phyloP scores from a whole-genome alignment of 257 asterid species.

The Nicotiana sylvestris region DNA sequence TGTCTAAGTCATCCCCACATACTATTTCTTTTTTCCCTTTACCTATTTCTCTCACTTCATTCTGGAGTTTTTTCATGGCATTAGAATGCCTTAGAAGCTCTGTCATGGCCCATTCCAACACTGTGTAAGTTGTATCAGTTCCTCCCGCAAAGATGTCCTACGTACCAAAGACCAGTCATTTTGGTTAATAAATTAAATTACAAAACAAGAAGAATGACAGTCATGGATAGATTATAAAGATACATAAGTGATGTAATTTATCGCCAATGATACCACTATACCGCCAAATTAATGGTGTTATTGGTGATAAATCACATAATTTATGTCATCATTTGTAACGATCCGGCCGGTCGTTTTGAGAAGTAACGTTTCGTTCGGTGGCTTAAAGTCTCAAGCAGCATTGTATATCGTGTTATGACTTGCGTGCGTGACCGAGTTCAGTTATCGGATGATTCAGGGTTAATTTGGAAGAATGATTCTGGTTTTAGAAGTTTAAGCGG shows the following conservation, averaged over 20 bases:
- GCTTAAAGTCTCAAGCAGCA: too few relatives aligned
- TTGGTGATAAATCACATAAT: background rate
- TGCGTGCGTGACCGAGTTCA: too few relatives aligned
- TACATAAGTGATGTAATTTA: background rate
- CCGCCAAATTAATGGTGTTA: background rate
- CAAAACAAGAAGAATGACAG: too few relatives aligned
- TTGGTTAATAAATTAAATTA: too few relatives aligned
- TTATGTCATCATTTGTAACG: background rate
- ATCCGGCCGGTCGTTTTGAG: too few relatives aligned
- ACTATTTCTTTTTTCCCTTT: slow-evolving; percentile 14
- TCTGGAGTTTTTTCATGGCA: slow-evolving; percentile 23
- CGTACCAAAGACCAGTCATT: background rate
- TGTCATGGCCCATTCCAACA: slow-evolving; percentile 35
- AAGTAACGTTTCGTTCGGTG: too few relatives aligned
- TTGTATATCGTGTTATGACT: too few relatives aligned
- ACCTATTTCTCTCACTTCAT: slow-evolving; percentile 24
- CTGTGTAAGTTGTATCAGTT: slow-evolving; percentile 33
- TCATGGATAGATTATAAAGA: background rate
- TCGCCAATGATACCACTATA: background rate
- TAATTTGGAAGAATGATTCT: too few relatives aligned
- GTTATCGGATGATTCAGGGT: too few relatives aligned
- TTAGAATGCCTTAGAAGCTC: slow-evolving; percentile 22
- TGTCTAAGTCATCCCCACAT: slow-evolving; percentile 26
- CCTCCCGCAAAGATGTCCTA: slow-evolving; percentile 51
- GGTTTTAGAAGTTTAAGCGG: too few relatives aligned